Evolutionary conservation across 2,329 filamentous ascomycete genomes (phyloP).

Genomic region (Lithohypha guttulata): DNA sequence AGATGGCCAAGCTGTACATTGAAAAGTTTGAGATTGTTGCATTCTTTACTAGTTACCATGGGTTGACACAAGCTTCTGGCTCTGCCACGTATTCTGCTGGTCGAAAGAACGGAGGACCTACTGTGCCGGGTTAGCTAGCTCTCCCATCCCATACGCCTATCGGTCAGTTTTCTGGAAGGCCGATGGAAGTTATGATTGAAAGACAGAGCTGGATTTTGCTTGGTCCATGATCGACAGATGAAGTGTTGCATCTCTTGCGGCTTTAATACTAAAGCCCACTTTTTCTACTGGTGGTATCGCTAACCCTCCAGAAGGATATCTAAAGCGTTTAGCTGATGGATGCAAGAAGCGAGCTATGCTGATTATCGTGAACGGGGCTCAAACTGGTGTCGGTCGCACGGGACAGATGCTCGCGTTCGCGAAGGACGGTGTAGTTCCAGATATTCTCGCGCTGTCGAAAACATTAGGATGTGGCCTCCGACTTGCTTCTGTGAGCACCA

Average conservation of each 20-base stretch:
- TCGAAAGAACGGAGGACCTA: constrained; percentile 34
- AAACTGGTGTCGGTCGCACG: constrained; percentile 45
- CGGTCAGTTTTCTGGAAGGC: constrained; percentile 49
- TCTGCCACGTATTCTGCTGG: constrained; percentile 45
- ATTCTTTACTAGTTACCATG: constrained; percentile 49
- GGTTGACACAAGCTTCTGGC: constrained; percentile 43
- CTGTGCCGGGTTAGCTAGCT: constrained; percentile 44
- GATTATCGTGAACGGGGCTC: constrained; percentile 48
- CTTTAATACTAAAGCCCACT: constrained; percentile 51
- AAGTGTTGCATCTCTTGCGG: constrained; percentile 50
- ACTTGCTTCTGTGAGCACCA: constrained; percentile 46
- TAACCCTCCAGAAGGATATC: constrained; percentile 46
- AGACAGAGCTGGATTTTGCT: constrained; percentile 50
- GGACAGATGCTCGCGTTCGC: constrained; percentile 50
- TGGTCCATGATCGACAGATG: constrained; percentile 51
- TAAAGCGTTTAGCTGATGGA: constrained; percentile 42
- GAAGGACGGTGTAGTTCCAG: constrained; percentile 35
- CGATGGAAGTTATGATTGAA: constrained; percentile 54
- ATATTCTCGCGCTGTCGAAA: constrained; percentile 51
- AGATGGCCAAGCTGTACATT: constrained; percentile 51
- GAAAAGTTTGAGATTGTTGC: constrained; percentile 55
- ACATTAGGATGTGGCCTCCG: constrained; percentile 51
- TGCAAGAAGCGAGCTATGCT: constrained; percentile 45
- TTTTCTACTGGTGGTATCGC: constrained; percentile 49
- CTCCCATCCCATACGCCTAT: constrained; percentile 51